Base-by-base conservation (phyloP, 2,329 filamentous ascomycete species). In the Fusarium circinatum region DNA sequence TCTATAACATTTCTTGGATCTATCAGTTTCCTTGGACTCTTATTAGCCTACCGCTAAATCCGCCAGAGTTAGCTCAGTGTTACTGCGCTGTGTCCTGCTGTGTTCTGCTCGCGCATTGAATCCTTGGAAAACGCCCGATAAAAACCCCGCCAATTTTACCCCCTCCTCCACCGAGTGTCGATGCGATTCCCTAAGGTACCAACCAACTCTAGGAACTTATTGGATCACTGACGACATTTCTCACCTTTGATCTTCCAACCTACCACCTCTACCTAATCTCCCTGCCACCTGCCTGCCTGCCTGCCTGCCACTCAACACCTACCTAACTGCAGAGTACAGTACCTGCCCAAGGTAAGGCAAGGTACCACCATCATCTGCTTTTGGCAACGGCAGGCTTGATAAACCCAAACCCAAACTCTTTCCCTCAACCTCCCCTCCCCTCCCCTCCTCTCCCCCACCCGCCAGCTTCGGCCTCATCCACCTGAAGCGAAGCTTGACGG, bases 161-260 rank as follows among this genome's bases (percentile, higher is more conserved):
- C 63, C 68, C 70, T 68, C 52, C 41, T 36, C 65, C 61, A 56
- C 67, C 60, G 62, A 74, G 68, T 71, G 70, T 76, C 78, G 67
- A 74, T 74, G 74, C 45, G 57, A 65, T 65, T 65, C 58, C 57
- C 60, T 56, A 22, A 38, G 41, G 60, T 47, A 42, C 77, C 78
- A 58, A 54, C 36, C 48, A 55, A 38, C 51, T 55, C 34, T 55
- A 28, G 51, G 51, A 55, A 54, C 34, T 54, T 39, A 39, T 58
- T 47, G 58, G 28, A 75, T 79, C 78, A 81, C 80, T 82, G 81
- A 82, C 80, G 80, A 82, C 80, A 81, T 82, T 75, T 76, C 75
- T 77, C 70, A 76, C 77, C 74, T 78, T 76, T 73, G 38, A 32
- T 22, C 54, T 45, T 20, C 30, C 49, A 36, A 36, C n/a, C n/a